phyloP scores from a whole-genome alignment of 805 yeast species.

The Candida parachauliodes region DNA sequence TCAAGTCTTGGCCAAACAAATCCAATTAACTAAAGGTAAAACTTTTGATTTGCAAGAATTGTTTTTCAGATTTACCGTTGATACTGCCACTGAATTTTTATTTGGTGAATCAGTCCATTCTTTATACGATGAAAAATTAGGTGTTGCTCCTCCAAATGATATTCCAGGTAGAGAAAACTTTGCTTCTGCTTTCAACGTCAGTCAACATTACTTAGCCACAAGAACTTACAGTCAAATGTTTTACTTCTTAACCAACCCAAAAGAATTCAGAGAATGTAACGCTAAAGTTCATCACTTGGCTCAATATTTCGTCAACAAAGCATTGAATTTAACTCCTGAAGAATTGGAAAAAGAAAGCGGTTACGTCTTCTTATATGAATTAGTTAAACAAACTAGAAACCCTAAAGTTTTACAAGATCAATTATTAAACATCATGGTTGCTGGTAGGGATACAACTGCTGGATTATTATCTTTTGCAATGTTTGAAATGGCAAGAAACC shows the following conservation, averaged over 20 bases:
- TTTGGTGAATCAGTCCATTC: conserved; percentile 36
- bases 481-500: conserved; percentile 32
- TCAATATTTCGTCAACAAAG: conserved; percentile 26
- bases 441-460: conserved; percentile 40
- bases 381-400: conserved; percentile 36
- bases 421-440: conserved; percentile 38
- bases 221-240: conserved; percentile 31
- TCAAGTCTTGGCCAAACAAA: conserved; percentile 23
- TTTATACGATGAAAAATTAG: conserved; percentile 25
- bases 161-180: conserved; percentile 28
- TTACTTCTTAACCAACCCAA: conserved; percentile 20
- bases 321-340: conserved; percentile 23
- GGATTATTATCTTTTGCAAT: conserved; percentile 28
- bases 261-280: conserved; percentile 28
- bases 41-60: conserved; percentile 32
- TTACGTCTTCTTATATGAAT: conserved; percentile 38
- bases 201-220: conserved; percentile 31
- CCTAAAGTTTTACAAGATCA: conserved; percentile 37
- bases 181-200: conserved; percentile 31
- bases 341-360: conserved; percentile 29
- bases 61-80: conserved; percentile 34
- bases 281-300: conserved; percentile 31
- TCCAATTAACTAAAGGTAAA: conserved; percentile 18
- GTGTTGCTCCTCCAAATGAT: conserved; percentile 22
- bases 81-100: conserved; percentile 39